Base-by-base conservation (phyloP, 192 early-diverging fungal genomes). In the Piromyces sp. region DNA sequence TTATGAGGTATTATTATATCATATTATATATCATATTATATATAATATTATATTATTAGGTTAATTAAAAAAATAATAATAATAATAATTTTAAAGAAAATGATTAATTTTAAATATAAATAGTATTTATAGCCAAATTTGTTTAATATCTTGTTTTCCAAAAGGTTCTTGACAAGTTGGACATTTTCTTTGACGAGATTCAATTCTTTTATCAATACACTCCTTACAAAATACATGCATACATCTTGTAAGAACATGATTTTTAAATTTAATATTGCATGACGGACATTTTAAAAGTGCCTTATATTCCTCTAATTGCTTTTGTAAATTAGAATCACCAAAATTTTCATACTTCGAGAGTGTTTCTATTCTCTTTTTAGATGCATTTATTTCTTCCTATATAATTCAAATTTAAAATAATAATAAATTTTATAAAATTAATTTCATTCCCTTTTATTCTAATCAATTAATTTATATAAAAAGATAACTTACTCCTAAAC, bases 141-240 rank as follows among this genome's bases (percentile, higher is more conserved):
- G 81, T 79, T 81, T 81, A 2, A 81, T 79, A 82, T 82, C 82
- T 15, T 78, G 33, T 11, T 82, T 30, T 36, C 42, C 82, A 36
- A 82, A 82, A 30, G 82, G n/a, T 30, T 81, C 30, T 29, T 80
- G 80, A 68, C 82, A 82, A 11, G 42, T 82, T n/a, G 82, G 82
- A 22, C 82, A 82, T 29, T 82, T 82, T 79, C 82, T 96, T 87
- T 97, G 96, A 12, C 97, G 91, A 0, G 94, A 95, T 78, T 94
- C 93, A 82, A 93, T 88, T 80, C 93, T 89, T 31, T 93, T 90
- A 82, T 97, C 94, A 82, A 97, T 93, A 84, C 97, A 98, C 82
- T 90, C 87, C 78, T 84, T 86, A 84, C 97, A 98, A 88, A 98
- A 98, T 19, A 93, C 94, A 83, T 98, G 97, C 96, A 97, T 97